Conservation (phyloP, 768 basidiomycete species). For the Dictyophora rubrovolvata region DNA sequence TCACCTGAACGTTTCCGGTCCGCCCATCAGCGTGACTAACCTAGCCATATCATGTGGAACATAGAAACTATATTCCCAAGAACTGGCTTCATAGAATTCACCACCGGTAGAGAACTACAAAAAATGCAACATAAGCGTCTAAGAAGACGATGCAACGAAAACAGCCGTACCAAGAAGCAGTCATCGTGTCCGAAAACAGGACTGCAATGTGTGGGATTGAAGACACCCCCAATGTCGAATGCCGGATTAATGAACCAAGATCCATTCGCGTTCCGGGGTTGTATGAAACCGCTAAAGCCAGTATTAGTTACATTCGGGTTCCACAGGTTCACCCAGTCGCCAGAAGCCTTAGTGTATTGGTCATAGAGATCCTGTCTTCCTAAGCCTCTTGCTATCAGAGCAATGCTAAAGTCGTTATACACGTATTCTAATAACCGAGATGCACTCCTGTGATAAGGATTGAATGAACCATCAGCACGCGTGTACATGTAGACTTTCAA, state of each 20-base stretch:
- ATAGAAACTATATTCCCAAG: constrained; percentile 14
- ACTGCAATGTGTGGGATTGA: constrained; percentile 12
- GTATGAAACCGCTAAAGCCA: constrained; percentile 14
- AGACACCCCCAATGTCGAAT: not conserved
- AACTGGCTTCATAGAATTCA: constrained; percentile 12
- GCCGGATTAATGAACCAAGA: constrained; percentile 7
- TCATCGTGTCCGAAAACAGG: constrained; percentile 11
- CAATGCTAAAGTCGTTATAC: constrained; percentile 15
- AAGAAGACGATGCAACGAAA: not conserved
- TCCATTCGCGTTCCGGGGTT: constrained; percentile 12
- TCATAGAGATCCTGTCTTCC: not conserved
- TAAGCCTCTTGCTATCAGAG: constrained; percentile 11
- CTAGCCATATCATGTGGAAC: constrained; percentile 14
- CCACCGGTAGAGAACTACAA: constrained; percentile 5
- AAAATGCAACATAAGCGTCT: not conserved
- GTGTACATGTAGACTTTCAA: not conserved
- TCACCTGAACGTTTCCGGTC: constrained; percentile 7
- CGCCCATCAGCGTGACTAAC: constrained; percentile 11
- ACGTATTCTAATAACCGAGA: constrained; percentile 14
- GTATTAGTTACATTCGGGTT: constrained; percentile 8
- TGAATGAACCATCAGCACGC: not conserved
- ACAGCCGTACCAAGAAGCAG: constrained; percentile 10
- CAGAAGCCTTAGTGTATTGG: constrained; percentile 10
- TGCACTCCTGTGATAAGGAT: constrained; percentile 10
- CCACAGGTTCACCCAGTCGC: constrained; percentile 13